phyloP scores from a whole-genome alignment of 2,329 filamentous ascomycete genomes.

The Leptographium galeiforme region DNA sequence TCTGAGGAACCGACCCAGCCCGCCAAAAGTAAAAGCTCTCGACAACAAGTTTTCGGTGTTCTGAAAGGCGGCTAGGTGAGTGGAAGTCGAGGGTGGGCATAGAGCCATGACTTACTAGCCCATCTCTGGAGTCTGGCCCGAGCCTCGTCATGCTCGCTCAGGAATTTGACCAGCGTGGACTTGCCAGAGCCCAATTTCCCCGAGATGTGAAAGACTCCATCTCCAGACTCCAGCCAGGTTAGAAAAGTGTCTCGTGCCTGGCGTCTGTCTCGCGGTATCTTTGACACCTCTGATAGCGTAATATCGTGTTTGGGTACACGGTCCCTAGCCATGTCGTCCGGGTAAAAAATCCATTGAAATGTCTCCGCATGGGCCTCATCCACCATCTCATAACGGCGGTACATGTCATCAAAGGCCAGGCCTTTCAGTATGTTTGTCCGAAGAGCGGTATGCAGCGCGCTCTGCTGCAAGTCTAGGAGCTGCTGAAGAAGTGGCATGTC shows the following conservation, averaged over 20 bases:
- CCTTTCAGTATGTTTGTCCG: conserved; percentile 1
- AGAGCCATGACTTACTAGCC: neutral
- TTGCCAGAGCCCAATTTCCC: conserved; percentile 5
- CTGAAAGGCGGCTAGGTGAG: neutral
- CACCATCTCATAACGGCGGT: conserved; percentile 5
- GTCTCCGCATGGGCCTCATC: conserved; percentile 6
- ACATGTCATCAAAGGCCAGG: conserved; percentile 7
- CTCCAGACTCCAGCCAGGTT: neutral
- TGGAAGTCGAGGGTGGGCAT: neutral
- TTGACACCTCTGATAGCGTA: too few relatives aligned
- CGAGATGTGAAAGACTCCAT: conserved; percentile 2
- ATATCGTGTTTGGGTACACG: too few relatives aligned
- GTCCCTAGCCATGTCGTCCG: too few relatives aligned
- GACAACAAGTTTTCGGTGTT: neutral
- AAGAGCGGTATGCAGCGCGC: neutral
- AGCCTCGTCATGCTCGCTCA: neutral
- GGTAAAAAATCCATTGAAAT: conserved; percentile 9
- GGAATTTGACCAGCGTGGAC: conserved; percentile 4
- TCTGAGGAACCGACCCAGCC: neutral
- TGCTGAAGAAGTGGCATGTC: neutral
- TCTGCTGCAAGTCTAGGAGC: neutral
- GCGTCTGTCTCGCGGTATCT: neutral
- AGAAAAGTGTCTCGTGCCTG: neutral
- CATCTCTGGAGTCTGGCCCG: neutral
- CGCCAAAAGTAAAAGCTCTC: conserved; percentile 3